Percentiles rank a stretch among this genome's conserved stretches.
phyloP scores from a whole-genome alignment of 345 rosid species.

The Microcos paniculata region DNA sequence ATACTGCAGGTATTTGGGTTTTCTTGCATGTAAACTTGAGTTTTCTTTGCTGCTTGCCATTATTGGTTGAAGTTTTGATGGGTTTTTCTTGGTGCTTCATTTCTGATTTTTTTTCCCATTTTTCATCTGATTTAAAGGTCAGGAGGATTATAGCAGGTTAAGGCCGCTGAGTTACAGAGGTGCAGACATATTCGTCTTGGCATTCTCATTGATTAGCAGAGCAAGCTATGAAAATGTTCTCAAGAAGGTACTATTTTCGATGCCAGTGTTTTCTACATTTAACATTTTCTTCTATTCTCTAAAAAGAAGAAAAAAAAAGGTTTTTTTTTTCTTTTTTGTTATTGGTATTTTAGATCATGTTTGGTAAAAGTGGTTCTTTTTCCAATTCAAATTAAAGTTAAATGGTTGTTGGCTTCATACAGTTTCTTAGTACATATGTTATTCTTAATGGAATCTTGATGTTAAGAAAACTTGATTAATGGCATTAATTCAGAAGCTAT shows the following conservation, averaged over 20 bases:
- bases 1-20: conserved; percentile 78
- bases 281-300: neutral
- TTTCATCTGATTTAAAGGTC: conserved; percentile 51
- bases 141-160: conserved; percentile 97
- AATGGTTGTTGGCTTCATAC: conserved; percentile 6
- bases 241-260: conserved; percentile 65
- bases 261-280: neutral
- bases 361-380: conserved; percentile 20
- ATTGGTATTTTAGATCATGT: conserved; percentile 9
- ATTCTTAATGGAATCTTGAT: neutral
- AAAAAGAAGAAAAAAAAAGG: neutral
- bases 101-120: conserved; percentile 10
- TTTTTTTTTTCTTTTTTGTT: too few relatives aligned
- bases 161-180: conserved; percentile 98
- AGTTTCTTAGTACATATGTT: conserved; percentile 1
- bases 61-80: neutral
- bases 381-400: conserved; percentile 21
- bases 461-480: conserved; percentile 10
- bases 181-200: conserved; percentile 88
- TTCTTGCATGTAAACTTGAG: neutral
- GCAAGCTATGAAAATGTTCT: conserved; percentile 97
- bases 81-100: conserved; percentile 9
- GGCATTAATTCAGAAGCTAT: neutral
- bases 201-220: conserved; percentile 88
- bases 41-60: conserved; percentile 9